Percentiles rank a stretch among this genome's conserved stretches.
phyloP scores from a whole-genome alignment of 2,329 filamentous ascomycete genomes.

The Colletotrichum nymphaeae region DNA sequence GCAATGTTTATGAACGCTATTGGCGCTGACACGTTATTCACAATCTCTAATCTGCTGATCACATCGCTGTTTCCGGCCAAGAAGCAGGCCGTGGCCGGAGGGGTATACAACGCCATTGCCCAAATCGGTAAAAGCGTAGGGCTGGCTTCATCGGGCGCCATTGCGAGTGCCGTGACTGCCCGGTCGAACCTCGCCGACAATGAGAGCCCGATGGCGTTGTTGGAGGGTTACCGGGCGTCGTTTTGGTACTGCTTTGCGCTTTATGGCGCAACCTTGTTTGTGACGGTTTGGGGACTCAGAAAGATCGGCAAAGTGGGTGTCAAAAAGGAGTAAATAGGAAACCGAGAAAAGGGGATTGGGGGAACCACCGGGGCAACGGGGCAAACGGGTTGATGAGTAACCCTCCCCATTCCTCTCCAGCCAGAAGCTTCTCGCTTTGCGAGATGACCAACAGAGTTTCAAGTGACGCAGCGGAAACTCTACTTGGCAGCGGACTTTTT shows the following conservation, averaged over 20 bases:
- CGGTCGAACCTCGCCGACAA: constrained; percentile 42
- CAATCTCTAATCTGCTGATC: constrained; percentile 65
- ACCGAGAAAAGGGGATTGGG: neutral
- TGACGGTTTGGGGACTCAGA: constrained; percentile 56
- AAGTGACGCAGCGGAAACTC: constrained; percentile 1
- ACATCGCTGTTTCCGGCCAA: constrained; percentile 63
- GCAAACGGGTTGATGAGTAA: neutral
- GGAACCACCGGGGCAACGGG: neutral
- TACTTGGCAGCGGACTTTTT: neutral
- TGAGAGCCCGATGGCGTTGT: constrained; percentile 48
- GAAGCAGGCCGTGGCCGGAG: constrained; percentile 68
- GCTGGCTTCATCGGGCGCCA: constrained; percentile 60
- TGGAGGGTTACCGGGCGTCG: constrained; percentile 63
- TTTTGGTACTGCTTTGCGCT: constrained; percentile 65
- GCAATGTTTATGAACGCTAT: constrained; percentile 47
- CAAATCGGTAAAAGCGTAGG: constrained; percentile 68
- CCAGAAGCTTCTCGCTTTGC: neutral
- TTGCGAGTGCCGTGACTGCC: constrained; percentile 57
- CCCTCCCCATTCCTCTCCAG: too few species aligned
- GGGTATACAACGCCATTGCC: constrained; percentile 68
- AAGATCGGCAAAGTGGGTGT: constrained; percentile 61
- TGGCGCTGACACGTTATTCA: constrained; percentile 59
- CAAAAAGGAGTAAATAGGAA: constrained; percentile 49
- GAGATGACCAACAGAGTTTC: neutral
- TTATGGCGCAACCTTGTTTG: constrained; percentile 43